Conservation (phyloP, 176 grass and related monocot species). For the Oryza rufipogon region DNA sequence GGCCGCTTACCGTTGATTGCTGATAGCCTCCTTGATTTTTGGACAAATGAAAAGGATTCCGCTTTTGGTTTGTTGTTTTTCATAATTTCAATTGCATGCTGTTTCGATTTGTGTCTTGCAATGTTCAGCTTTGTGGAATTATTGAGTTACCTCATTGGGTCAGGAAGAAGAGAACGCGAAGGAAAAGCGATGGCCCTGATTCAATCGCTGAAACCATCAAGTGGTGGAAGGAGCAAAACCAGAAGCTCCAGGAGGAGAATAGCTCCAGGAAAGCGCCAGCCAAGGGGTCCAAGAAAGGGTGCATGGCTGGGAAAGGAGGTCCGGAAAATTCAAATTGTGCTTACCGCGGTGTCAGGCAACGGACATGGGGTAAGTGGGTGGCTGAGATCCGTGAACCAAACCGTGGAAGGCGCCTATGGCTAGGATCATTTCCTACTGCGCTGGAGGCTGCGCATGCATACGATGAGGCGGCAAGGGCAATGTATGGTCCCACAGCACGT, state of each 20-base stretch:
- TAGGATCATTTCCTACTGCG: constrained; percentile 80
- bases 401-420: constrained; percentile 77
- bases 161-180: constrained; percentile 81
- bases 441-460: constrained; percentile 70
- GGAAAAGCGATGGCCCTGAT: constrained; percentile 61
- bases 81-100: not conserved
- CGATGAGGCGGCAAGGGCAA: constrained; percentile 82
- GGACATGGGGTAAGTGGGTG: constrained; percentile 97
- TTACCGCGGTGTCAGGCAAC: constrained; percentile 87
- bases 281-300: constrained; percentile 96
- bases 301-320: constrained; percentile 93
- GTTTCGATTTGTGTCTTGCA: constrained; percentile 2
- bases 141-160: constrained; percentile 28
- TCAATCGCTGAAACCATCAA: constrained; percentile 76
- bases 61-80: not conserved
- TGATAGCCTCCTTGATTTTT: not conserved
- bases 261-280: constrained; percentile 60
- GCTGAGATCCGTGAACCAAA: constrained; percentile 96
- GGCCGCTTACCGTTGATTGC: constrained; percentile 12
- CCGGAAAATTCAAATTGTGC: constrained; percentile 66
- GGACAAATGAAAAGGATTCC: not conserved
- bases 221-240: constrained; percentile 80
- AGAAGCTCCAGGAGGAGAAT: constrained; percentile 45
- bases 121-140: not conserved
- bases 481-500: constrained; percentile 73